These are phyloP conservation scores for Arthromyces matolae DNA, from an alignment of 768 basidiomycete genomes.

Conservation along the genomic window DNA sequence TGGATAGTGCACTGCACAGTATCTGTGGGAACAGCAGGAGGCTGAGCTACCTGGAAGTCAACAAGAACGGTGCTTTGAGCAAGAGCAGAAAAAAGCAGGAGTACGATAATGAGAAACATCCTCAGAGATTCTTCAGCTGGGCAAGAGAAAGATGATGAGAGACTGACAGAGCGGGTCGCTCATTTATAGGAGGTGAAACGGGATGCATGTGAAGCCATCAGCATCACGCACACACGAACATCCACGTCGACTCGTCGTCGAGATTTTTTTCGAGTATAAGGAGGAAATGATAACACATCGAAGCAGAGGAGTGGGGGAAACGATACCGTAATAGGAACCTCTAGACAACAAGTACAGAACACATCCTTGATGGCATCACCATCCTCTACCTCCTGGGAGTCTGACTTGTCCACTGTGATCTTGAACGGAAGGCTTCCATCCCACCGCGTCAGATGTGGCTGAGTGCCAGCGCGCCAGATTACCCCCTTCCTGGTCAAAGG, in stretches of 20 bases:
- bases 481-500: slow-evolving; percentile 54
- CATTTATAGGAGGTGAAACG: slow-evolving; percentile 8
- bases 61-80: slow-evolving; percentile 38
- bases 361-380: not conserved
- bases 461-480: slow-evolving; percentile 22
- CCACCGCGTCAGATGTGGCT: not conserved
- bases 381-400: slow-evolving; percentile 10
- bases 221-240: not conserved
- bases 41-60: slow-evolving; percentile 70
- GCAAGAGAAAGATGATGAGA: not conserved
- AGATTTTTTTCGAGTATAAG: not conserved
- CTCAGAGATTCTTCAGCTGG: not conserved
- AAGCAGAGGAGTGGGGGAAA: too few relatives aligned
- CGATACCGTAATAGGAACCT: not conserved
- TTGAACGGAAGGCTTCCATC: not conserved
- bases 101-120: slow-evolving; percentile 1
- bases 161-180: not conserved
- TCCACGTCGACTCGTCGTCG: not conserved
- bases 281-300: not conserved
- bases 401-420: slow-evolving; percentile 8
- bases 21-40: slow-evolving; percentile 58
- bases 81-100: not conserved
- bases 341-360: not conserved
- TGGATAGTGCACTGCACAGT: slow-evolving; percentile 62
- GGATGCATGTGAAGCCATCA: not conserved